These are phyloP conservation scores for Dictyophora rubrovolvata DNA, from an alignment of 768 basidiomycete genomes.

Conservation along the genomic window DNA sequence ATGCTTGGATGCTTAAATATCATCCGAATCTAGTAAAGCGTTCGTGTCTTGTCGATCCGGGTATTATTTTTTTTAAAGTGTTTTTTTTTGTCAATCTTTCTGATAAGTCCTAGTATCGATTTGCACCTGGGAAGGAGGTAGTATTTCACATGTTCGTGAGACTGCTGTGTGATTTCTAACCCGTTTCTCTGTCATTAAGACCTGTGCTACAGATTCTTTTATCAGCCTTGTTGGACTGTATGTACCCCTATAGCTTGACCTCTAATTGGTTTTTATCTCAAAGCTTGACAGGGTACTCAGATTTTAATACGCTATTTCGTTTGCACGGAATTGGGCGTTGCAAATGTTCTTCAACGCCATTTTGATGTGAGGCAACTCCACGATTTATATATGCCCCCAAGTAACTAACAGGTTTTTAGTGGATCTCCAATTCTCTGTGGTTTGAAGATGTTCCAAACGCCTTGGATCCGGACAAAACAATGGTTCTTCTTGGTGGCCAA, in stretches of 20 bases:
- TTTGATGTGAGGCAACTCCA: constrained; percentile 36
- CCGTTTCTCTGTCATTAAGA: constrained; percentile 31
- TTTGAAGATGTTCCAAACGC: constrained; percentile 83
- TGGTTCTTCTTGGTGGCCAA: constrained; percentile 74
- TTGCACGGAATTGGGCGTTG: constrained; percentile 77
- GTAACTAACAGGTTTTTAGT: constrained; percentile 21
- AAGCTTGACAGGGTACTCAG: constrained; percentile 50
- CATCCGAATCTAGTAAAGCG: constrained; percentile 57
- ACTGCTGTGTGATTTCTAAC: neutral
- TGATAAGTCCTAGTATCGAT: constrained; percentile 42
- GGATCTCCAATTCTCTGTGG: constrained; percentile 83
- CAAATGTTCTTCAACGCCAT: constrained; percentile 72
- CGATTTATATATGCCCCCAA: constrained; percentile 1
- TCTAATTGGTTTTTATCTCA: neutral
- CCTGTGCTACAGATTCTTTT: constrained; percentile 87
- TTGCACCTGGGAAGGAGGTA: constrained; percentile 91
- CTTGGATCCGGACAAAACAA: constrained; percentile 49
- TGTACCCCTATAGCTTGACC: constrained; percentile 14
- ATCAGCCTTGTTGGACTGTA: constrained; percentile 56
- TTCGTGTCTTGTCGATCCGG: constrained; percentile 85
- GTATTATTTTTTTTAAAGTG: constrained; percentile 8
- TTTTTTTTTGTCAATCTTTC: neutral
- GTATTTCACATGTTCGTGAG: neutral
- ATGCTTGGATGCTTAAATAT: constrained; percentile 84
- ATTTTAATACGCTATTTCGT: constrained; percentile 83